phyloP scores from a whole-genome alignment of 306 rosid species.

The Cyclanthera cordifolia region DNA sequence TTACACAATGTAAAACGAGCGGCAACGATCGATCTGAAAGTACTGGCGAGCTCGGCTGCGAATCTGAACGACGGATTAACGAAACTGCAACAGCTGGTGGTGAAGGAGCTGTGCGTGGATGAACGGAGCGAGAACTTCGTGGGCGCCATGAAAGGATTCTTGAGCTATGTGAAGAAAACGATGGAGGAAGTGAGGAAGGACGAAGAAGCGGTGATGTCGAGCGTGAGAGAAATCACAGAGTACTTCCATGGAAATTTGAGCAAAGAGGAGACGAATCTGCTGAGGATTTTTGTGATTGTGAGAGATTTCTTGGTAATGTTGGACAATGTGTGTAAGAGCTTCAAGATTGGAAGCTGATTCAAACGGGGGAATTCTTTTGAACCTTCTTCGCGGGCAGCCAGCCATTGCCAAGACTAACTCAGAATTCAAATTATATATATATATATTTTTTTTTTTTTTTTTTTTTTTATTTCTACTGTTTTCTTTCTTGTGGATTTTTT shows the following conservation, averaged over 20 bases:
- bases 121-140: slow-evolving; percentile 32
- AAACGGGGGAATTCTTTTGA: neutral
- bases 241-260: slow-evolving; percentile 85
- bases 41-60: slow-evolving; percentile 57
- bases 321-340: slow-evolving; percentile 64
- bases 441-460: neutral
- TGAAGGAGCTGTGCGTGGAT: slow-evolving; percentile 30
- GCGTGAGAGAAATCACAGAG: slow-evolving; percentile 70
- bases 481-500: neutral
- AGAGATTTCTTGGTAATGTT: slow-evolving; percentile 86
- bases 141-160: slow-evolving; percentile 32
- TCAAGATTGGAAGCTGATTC: slow-evolving; percentile 9
- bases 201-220: slow-evolving; percentile 47
- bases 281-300: slow-evolving; percentile 80
- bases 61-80: slow-evolving; percentile 50
- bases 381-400: neutral
- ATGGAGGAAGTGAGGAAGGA: slow-evolving; percentile 51
- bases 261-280: slow-evolving; percentile 68
- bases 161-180: slow-evolving; percentile 37
- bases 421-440: neutral
- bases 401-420: neutral
- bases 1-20: slow-evolving; percentile 77
- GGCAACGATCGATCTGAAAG: slow-evolving; percentile 72
- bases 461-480: neutral
- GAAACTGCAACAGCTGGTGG: slow-evolving; percentile 28